Evolutionary conservation across 1,284 basidiomycete genomes (phyloP), one percentile per base, ranked within the genome.

Genomic region (Boletellus dicymbophilus): DNA sequence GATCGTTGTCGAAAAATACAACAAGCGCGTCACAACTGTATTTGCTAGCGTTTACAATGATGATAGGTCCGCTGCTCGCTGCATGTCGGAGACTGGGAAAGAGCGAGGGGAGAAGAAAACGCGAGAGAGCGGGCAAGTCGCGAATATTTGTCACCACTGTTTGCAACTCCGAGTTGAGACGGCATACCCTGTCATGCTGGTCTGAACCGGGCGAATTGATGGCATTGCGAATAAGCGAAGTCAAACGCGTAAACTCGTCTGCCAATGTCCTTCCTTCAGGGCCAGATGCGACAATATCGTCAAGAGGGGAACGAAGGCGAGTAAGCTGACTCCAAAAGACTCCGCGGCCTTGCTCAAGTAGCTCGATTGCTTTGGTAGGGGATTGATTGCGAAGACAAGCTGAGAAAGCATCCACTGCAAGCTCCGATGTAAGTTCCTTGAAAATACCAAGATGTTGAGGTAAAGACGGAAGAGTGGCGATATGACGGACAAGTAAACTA

Each of bases 271-370:
- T 26, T 3, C 56, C 60, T 5, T 57, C 43, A 15, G 54, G 52
- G 16, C 61, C 63, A 12, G 28, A 53, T 26, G 46, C 38, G 33
- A 61, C 57, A 20, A 68, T 44, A 20, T 66, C 65, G 37, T 67
- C 62, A 48, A 67, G 44, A 25, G 46, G 46, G 11, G 63, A 58
- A 30, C 48, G 55, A 2, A 41, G 55, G 25, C 53, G 61, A 39
- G 57, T 61, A 1, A 68, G 39, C 33, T 66, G 63, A 6, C 51
- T 48, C 63, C 65, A 66, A 48, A 67, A 3, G n/a, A 65, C 8
- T 4, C 53, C 58, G 20, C 63, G 46, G 4, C 55, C 65, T 11
- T 47, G 46, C 36, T 67, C 63, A 6, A 68, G 49, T 2, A 37
- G 25, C 26, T 67, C 65, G 22, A 69, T 36, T 2, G 59, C 66